These are phyloP conservation scores for Aphanomyces astaci DNA, from an alignment of 352 stramenopile species.

Conservation along the genomic window DNA sequence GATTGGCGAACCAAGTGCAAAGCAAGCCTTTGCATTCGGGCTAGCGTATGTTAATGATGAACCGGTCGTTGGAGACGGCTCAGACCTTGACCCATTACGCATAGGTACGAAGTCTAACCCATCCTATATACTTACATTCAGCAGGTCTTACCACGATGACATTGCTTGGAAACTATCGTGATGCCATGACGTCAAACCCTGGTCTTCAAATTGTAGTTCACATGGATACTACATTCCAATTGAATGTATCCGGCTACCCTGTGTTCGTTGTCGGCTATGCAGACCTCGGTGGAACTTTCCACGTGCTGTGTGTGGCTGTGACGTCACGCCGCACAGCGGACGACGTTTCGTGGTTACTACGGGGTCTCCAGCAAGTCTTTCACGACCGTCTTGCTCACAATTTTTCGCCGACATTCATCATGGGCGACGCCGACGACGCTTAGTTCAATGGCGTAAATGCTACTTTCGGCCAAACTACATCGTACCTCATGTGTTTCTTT, in stretches of 20 bases:
- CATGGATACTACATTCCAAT: neutral
- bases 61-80: too few species aligned
- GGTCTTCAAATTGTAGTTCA: neutral
- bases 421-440: neutral
- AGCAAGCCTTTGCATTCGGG: too few species aligned
- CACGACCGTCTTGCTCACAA: neutral
- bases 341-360: neutral
- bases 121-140: too few species aligned
- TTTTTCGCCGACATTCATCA: neutral
- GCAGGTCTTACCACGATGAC: too few species aligned
- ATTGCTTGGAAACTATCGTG: too few species aligned
- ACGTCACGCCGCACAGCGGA: neutral
- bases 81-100: too few species aligned
- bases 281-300: neutral
- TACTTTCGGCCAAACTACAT: neutral
- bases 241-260: neutral
- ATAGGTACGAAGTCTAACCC: too few species aligned
- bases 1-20: too few species aligned
- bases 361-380: neutral
- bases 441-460: neutral
- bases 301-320: neutral
- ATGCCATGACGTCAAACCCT: too few species aligned
- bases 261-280: neutral
- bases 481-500: slow-evolving; percentile 1
- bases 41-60: too few species aligned